phyloP scores from a whole-genome alignment of 257 asterid species.

The Solanum bulbocastanum region DNA sequence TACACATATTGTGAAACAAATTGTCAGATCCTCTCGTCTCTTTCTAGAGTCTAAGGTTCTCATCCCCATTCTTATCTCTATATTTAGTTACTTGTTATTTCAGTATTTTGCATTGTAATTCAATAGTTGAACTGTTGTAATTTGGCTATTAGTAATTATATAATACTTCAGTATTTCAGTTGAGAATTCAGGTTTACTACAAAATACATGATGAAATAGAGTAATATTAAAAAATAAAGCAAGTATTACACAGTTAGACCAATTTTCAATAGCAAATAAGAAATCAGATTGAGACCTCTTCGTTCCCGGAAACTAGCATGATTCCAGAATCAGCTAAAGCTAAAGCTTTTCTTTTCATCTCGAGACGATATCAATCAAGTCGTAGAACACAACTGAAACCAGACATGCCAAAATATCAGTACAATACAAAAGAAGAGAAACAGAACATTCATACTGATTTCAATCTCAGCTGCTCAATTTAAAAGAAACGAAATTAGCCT shows the following conservation, averaged over 20 bases:
- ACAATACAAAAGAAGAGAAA: background rate
- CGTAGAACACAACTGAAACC: background rate
- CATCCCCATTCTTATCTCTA: background rate
- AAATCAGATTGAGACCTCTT: background rate
- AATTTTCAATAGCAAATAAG: background rate
- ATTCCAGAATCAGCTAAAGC: background rate
- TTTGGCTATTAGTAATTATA: background rate
- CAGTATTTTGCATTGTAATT: background rate
- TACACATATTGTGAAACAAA: background rate
- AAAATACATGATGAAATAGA: constrained; percentile 2
- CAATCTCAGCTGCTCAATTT: no score
- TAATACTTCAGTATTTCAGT: background rate
- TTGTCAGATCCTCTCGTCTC: background rate
- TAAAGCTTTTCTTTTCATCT: background rate
- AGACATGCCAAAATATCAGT: background rate
- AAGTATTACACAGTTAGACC: background rate
- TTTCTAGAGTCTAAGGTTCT: background rate
- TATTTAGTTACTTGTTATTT: background rate
- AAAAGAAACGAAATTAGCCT: background rate
- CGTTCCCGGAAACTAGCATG: background rate
- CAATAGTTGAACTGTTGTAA: background rate
- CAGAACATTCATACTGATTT: background rate
- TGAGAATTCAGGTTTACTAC: background rate
- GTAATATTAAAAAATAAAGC: background rate
- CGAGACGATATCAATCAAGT: background rate